These are phyloP conservation scores for Trichomonas tenax DNA, from an alignment of 208 protist genomes.

Conservation along the genomic window DNA sequence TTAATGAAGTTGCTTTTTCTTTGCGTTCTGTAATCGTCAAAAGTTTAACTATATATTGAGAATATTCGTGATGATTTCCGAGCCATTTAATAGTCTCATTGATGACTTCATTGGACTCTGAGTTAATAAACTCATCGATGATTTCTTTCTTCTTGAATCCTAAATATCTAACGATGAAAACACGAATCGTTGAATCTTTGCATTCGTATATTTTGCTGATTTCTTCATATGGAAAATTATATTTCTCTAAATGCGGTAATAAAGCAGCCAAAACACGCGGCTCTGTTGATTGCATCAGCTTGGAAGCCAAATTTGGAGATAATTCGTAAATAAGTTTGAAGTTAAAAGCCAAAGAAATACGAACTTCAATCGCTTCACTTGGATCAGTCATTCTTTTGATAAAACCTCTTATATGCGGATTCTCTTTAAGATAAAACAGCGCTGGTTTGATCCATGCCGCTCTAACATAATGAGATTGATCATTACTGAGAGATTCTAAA, in stretches of 20 bases:
- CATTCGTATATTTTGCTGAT: not conserved
- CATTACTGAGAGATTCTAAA: not conserved
- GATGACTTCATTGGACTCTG: not conserved
- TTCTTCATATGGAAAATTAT: not conserved
- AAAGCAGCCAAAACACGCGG: not conserved
- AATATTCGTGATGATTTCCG: not conserved
- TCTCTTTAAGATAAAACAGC: not conserved
- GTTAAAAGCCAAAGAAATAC: not conserved
- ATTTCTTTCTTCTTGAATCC: not conserved
- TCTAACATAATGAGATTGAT: not conserved
- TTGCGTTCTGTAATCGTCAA: not conserved
- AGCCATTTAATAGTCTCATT: not conserved
- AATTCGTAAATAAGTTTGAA: not conserved
- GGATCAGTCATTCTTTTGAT: not conserved
- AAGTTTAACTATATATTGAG: not conserved
- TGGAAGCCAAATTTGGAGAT: not conserved
- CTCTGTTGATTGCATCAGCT: not conserved
- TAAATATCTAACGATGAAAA: not conserved
- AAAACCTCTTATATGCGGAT: not conserved
- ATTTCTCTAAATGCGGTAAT: not conserved
- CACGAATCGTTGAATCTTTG: not conserved
- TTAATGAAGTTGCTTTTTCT: not conserved
- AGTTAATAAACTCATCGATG: not conserved
- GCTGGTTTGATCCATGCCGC: not conserved
- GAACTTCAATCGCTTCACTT: not conserved